Evolutionary conservation across 2,329 filamentous ascomycete genomes (phyloP).

Genomic region (Golovinomyces cichoracearum): DNA sequence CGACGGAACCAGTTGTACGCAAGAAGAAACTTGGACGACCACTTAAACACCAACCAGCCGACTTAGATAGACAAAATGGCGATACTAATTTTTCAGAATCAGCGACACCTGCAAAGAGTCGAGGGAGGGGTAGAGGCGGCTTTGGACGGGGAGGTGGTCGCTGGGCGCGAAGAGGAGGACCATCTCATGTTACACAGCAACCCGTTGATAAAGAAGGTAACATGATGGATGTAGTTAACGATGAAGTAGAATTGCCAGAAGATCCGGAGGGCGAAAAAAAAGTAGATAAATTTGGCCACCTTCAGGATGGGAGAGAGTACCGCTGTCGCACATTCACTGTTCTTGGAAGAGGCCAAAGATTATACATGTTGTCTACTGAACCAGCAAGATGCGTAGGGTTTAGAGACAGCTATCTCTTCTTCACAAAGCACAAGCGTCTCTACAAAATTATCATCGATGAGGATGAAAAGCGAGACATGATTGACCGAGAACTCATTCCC

Average conservation of each 20-base stretch:
- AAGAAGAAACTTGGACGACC: constrained; percentile 59
- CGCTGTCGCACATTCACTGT: constrained; percentile 89
- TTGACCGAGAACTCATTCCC: constrained; percentile 81
- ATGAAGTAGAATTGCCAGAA: constrained; percentile 71
- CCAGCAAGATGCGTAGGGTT: constrained; percentile 92
- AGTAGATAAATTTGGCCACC: constrained; percentile 67
- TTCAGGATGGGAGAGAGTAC: constrained; percentile 69
- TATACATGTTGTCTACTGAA: constrained; percentile 97
- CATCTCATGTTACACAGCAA: constrained; percentile 54
- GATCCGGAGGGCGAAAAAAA: constrained; percentile 77
- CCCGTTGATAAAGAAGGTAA: constrained; percentile 86
- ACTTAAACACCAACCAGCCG: constrained; percentile 58
- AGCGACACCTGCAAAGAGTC: constrained; percentile 20
- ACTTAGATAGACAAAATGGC: constrained; percentile 39
- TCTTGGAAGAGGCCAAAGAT: constrained; percentile 50
- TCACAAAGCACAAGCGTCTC: constrained; percentile 86
- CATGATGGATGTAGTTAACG: constrained; percentile 66
- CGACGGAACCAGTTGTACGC: constrained; percentile 31
- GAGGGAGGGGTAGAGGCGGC: constrained; percentile 38
- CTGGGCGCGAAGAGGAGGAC: constrained; percentile 40
- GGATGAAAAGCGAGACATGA: constrained; percentile 89
- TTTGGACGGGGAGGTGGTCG: constrained; percentile 29
- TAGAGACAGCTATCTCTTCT: constrained; percentile 93
- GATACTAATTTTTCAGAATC: constrained; percentile 20
- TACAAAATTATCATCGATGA: constrained; percentile 98